phyloP scores from a whole-genome alignment of 306 rosid genomes.

The Begonia loranthoides region DNA sequence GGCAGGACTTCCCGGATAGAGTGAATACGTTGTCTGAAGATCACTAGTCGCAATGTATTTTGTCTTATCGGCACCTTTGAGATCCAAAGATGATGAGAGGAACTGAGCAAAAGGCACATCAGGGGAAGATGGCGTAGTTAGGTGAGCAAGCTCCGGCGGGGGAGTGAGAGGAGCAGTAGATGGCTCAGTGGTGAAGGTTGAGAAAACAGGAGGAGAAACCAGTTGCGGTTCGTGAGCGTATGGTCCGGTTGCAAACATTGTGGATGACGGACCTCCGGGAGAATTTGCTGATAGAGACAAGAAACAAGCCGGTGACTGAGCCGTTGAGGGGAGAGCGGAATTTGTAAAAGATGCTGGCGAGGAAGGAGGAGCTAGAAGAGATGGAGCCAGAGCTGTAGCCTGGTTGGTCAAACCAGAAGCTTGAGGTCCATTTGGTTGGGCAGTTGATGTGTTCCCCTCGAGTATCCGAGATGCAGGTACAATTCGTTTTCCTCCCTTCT shows the following conservation, averaged over 20 bases:
- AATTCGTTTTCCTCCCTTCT: slow-evolving; percentile 92
- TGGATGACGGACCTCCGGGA: slow-evolving; percentile 94
- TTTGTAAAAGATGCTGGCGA: slow-evolving; percentile 94
- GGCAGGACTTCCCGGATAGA: slow-evolving; percentile 93
- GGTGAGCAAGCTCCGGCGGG: slow-evolving; percentile 95
- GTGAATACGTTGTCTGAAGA: slow-evolving; percentile 81
- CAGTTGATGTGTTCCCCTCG: slow-evolving; percentile 51
- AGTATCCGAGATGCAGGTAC: slow-evolving; percentile 83
- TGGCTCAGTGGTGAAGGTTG: slow-evolving; percentile 96
- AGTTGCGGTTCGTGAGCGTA: slow-evolving; percentile 88
- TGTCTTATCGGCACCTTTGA: slow-evolving; percentile 41
- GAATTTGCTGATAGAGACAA: slow-evolving; percentile 83
- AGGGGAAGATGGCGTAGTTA: slow-evolving; percentile 98
- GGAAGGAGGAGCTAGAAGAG: slow-evolving; percentile 94
- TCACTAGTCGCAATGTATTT: slow-evolving; percentile 64
- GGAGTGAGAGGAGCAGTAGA: slow-evolving; percentile 98
- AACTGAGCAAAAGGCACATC: slow-evolving; percentile 96
- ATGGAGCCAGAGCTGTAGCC: slow-evolving; percentile 63
- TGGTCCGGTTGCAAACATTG: slow-evolving; percentile 90
- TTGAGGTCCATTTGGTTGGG: slow-evolving; percentile 79
- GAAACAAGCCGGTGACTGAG: slow-evolving; percentile 79
- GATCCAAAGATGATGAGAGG: slow-evolving; percentile 70
- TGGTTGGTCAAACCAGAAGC: slow-evolving; percentile 57
- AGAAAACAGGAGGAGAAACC: slow-evolving; percentile 96
- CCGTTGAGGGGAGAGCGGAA: slow-evolving; percentile 92